phyloP scores from a whole-genome alignment of 2,329 filamentous ascomycete genomes.

The Penicillium rolfsii region DNA sequence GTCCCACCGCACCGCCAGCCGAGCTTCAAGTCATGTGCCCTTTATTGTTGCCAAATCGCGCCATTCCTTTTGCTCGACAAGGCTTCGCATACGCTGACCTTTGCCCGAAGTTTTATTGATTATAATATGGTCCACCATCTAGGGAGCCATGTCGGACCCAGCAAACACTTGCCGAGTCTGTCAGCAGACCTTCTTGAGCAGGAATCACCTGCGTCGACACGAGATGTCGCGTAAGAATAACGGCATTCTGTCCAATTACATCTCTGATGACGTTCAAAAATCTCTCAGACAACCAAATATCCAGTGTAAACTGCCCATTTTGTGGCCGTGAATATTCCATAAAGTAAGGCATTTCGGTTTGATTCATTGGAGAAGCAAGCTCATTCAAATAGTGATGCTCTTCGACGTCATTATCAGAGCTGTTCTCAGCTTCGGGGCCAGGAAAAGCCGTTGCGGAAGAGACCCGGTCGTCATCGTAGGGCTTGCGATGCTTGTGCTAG shows the following conservation, averaged over 20 bases:
- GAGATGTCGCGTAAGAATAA: slow-evolving; percentile 16
- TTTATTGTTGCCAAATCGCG: background rate
- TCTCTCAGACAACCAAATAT: slow-evolving; percentile 9
- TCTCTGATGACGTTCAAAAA: too few relatives aligned
- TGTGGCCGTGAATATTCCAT: slow-evolving; percentile 19
- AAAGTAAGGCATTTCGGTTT: slow-evolving; percentile 5
- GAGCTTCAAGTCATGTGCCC: background rate
- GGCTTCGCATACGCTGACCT: background rate
- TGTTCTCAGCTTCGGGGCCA: slow-evolving; percentile 11
- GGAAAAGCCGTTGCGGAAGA: background rate
- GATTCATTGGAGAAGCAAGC: background rate
- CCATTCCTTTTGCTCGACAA: background rate
- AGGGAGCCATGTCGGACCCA: slow-evolving; percentile 5
- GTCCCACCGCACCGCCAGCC: background rate
- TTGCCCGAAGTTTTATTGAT: background rate
- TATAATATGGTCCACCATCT: background rate
- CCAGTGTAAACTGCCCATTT: slow-evolving; percentile 14
- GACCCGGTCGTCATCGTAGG: slow-evolving; percentile 17
- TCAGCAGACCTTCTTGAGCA: slow-evolving; percentile 9
- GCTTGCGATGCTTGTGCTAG: slow-evolving; percentile 17
- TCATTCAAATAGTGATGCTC: slow-evolving; percentile 12
- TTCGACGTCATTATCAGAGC: slow-evolving; percentile 19
- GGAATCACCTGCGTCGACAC: slow-evolving; percentile 16
- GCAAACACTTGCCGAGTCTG: slow-evolving; percentile 6
- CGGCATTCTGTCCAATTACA: background rate